These are phyloP conservation scores for Tolypocladium guangdongense DNA, from an alignment of 2,329 filamentous ascomycete species.

Conservation along the genomic window DNA sequence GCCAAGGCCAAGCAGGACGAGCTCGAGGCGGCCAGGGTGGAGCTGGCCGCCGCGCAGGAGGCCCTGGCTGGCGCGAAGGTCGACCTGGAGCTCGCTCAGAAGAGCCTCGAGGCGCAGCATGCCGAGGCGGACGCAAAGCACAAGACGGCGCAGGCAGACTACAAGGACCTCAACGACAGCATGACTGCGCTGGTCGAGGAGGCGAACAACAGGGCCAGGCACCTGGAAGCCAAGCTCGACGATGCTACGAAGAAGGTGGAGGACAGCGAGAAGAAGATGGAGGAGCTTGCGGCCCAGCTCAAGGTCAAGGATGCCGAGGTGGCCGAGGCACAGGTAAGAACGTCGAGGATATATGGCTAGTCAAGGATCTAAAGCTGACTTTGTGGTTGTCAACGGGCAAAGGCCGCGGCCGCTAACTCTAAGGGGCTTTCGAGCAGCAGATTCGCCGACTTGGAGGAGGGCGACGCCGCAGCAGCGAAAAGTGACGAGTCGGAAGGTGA, in stretches of 20 bases:
- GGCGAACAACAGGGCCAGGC: conserved; percentile 41
- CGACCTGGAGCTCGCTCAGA: conserved; percentile 36
- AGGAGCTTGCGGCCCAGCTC: conserved; percentile 41
- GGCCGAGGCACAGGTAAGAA: conserved; percentile 44
- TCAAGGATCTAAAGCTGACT: not conserved
- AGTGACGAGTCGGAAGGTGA: conserved; percentile 43
- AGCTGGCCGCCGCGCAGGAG: conserved; percentile 25
- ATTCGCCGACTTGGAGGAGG: conserved; percentile 34
- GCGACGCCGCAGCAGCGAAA: conserved; percentile 20
- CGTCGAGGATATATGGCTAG: too few relatives aligned
- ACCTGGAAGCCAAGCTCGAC: conserved; percentile 37
- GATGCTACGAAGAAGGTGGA: conserved; percentile 33
- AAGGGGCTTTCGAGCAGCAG: conserved; percentile 45
- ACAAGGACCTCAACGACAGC: conserved; percentile 52
- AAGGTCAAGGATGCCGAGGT: conserved; percentile 56
- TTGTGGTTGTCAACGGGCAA: conserved; percentile 25
- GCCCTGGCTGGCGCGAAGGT: conserved; percentile 19
- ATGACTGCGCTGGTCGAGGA: conserved; percentile 51
- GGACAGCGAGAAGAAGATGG: conserved; percentile 35
- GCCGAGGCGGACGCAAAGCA: conserved; percentile 37
- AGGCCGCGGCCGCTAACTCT: conserved; percentile 28
- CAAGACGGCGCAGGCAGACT: conserved; percentile 48
- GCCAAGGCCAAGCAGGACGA: conserved; percentile 25
- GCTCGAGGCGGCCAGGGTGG: conserved; percentile 20
- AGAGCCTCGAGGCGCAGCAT: conserved; percentile 42